A percentile compares a stretch with the other conserved stretches of the same genome.
Conservation (phyloP, 495 filamentous ascomycete species). For the Pyrenula aspistea region DNA sequence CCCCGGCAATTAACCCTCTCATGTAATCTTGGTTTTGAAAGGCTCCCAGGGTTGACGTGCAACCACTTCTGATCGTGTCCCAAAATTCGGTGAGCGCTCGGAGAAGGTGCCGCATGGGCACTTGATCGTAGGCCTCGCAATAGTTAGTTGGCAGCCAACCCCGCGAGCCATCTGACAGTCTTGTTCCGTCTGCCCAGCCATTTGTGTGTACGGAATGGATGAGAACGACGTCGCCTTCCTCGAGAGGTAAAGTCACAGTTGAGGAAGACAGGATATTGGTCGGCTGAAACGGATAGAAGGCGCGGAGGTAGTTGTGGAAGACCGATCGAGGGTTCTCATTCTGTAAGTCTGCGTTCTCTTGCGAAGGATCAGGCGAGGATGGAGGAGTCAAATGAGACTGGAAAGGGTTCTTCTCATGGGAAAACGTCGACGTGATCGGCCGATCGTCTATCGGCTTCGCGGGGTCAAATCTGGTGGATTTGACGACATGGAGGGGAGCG, state of each 20-base stretch:
- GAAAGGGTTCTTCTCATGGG: neutral
- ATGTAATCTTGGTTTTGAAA: conserved; percentile 85
- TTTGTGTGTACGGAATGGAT: conserved; percentile 97
- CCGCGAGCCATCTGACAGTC: conserved; percentile 73
- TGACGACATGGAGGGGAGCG: neutral
- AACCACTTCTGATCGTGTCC: conserved; percentile 70
- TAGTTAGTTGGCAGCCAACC: conserved; percentile 99
- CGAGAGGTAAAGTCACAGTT: conserved; percentile 78
- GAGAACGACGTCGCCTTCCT: conserved; percentile 82
- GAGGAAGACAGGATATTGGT: conserved; percentile 55
- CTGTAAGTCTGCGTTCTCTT: conserved; percentile 37
- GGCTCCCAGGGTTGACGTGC: conserved; percentile 51
- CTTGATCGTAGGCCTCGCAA: conserved; percentile 84
- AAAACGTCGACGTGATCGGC: neutral
- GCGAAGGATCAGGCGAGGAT: conserved; percentile 51
- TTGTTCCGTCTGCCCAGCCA: conserved; percentile 98
- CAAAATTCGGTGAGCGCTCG: conserved; percentile 84
- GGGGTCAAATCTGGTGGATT: neutral
- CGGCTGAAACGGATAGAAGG: conserved; percentile 90
- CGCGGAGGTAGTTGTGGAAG: conserved; percentile 91
- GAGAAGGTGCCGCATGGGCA: conserved; percentile 72
- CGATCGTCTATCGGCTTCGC: neutral
- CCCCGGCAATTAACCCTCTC: conserved; percentile 84
- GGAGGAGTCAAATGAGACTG: conserved; percentile 42
- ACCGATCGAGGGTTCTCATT: conserved; percentile 41